Percentiles rank a stretch among this genome's conserved stretches.
Evolutionary conservation across 768 basidiomycete genomes (phyloP).

Genomic region (Pisolithus sp.): DNA sequence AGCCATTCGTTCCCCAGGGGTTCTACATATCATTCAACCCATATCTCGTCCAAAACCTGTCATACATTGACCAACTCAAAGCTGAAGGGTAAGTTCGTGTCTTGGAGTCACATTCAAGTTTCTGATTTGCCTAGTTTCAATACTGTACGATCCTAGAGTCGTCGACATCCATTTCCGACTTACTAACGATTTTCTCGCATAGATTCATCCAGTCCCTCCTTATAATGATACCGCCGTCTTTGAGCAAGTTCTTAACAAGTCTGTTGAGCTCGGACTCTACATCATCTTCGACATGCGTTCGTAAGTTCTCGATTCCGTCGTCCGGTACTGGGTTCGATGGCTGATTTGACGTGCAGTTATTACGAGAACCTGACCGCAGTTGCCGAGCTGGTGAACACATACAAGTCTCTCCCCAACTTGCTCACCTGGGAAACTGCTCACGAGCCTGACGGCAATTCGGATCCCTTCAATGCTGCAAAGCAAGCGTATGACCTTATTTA

Average conservation of each 20-base stretch:
- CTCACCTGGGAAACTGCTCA: conserved; percentile 69
- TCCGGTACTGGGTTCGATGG: background rate
- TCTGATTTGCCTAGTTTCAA: conserved; percentile 10
- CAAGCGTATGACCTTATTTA: conserved; percentile 42
- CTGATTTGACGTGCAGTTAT: conserved; percentile 24
- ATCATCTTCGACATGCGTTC: conserved; percentile 77
- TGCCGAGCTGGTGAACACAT: conserved; percentile 55
- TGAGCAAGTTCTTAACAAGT: conserved; percentile 13
- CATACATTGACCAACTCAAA: conserved; percentile 51
- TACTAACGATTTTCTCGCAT: conserved; percentile 22
- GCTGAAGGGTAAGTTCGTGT: conserved; percentile 42
- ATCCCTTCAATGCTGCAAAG: conserved; percentile 54
- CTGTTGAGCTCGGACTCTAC: conserved; percentile 35
- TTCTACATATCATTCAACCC: conserved; percentile 61
- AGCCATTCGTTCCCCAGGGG: conserved; percentile 58
- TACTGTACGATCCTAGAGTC: conserved; percentile 10
- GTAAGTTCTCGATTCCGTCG: conserved; percentile 21
- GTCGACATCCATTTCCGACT: background rate
- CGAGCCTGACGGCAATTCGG: conserved; percentile 64
- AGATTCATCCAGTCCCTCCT: conserved; percentile 68
- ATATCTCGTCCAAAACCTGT: conserved; percentile 47
- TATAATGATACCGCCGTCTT: conserved; percentile 48
- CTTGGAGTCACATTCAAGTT: background rate
- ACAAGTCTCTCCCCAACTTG: conserved; percentile 62
- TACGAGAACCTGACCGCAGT: conserved; percentile 61